Evolutionary conservation across 768 basidiomycete genomes (phyloP).

Genomic region (Asterophora lycoperdoides): DNA sequence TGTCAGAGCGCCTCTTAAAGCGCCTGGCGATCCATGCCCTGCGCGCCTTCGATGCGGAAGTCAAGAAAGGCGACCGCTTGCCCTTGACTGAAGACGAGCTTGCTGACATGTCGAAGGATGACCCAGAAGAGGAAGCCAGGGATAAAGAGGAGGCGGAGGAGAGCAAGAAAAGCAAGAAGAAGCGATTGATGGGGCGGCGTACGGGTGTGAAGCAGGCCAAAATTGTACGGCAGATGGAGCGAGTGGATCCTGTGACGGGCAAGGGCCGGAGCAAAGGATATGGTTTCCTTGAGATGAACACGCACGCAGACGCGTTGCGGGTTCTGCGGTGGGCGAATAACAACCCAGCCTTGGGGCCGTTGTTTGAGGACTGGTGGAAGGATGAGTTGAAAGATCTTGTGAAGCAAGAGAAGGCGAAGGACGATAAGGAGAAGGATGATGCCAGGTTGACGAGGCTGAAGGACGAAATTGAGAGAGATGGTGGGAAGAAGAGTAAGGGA

Average conservation of each 20-base stretch:
- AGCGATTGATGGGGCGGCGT: conserved; percentile 24
- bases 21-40: conserved; percentile 81
- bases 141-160: conserved; percentile 40
- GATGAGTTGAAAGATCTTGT: conserved; percentile 64
- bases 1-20: conserved; percentile 85
- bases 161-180: conserved; percentile 24
- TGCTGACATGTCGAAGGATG: conserved; percentile 32
- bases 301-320: conserved; percentile 85
- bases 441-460: conserved; percentile 54
- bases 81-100: conserved; percentile 72
- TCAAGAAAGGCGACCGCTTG: conserved; percentile 55
- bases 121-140: conserved; percentile 30
- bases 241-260: conserved; percentile 83
- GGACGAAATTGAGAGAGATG: conserved; percentile 45
- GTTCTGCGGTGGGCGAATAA: conserved; percentile 95
- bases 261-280: conserved; percentile 91
- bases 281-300: conserved; percentile 88
- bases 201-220: conserved; percentile 81
- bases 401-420: conserved; percentile 48
- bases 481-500: conserved; percentile 38
- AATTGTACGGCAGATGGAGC: conserved; percentile 84
- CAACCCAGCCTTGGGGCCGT: conserved; percentile 56
- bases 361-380: conserved; percentile 84
- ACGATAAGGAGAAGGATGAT: conserved; percentile 41
- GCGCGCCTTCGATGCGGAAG: conserved; percentile 76